Evolutionary conservation across 192 early-diverging fungal genomes (phyloP).

Genomic region (Rhizoclosmatium globosum): DNA sequence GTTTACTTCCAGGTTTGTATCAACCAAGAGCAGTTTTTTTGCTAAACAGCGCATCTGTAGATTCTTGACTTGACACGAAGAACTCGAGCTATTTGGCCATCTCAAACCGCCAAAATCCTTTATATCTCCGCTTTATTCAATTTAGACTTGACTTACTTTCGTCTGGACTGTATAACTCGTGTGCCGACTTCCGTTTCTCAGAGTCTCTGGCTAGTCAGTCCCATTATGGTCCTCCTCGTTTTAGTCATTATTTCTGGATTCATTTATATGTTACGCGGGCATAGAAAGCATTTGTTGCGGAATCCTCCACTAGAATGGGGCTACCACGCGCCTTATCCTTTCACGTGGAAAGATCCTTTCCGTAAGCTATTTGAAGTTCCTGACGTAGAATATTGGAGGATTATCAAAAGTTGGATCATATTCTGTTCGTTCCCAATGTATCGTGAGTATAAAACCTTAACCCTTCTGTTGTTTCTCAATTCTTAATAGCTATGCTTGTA

Average conservation of each 20-base stretch:
- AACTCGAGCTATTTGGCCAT: slow-evolving; percentile 1
- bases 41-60: not conserved
- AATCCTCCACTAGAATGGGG: not conserved
- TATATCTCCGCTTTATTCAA: slow-evolving; percentile 15
- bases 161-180: slow-evolving; percentile 8
- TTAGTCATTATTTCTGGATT: not conserved
- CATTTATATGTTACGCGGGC: not conserved
- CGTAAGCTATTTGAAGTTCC: slow-evolving; percentile 15
- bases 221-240: not conserved
- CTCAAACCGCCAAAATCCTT: slow-evolving; percentile 1
- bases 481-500: not conserved
- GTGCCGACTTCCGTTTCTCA: not conserved
- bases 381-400: slow-evolving; percentile 17
- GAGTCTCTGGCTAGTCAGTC: not conserved
- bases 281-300: not conserved
- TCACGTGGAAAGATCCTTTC: not conserved
- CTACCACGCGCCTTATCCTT: not conserved
- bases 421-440: slow-evolving; percentile 13
- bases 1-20: slow-evolving; percentile 9
- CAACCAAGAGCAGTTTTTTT: not conserved
- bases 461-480: too few species aligned
- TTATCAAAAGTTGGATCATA: slow-evolving; percentile 5
- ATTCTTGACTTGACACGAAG: slow-evolving; percentile 11
- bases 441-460: not conserved
- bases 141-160: slow-evolving; percentile 20